These are phyloP conservation scores for Nemophila menziesii DNA, from an alignment of 257 asterid genomes.

Conservation along the genomic window DNA sequence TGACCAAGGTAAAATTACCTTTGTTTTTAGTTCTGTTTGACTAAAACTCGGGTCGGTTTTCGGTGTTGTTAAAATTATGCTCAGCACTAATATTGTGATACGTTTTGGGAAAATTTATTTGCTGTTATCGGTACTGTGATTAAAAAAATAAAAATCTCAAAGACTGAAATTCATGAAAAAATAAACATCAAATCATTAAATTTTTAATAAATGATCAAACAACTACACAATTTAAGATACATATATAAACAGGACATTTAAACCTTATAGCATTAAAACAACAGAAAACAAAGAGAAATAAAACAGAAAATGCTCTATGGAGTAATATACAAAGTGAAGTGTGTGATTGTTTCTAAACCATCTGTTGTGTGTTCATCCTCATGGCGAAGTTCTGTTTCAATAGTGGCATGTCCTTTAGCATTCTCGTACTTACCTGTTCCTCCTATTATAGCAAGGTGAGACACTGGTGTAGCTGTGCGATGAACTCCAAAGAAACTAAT, in stretches of 20 bases:
- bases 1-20: too few relatives aligned
- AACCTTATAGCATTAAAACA: neutral
- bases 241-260: neutral
- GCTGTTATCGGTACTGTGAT: too few relatives aligned
- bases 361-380: slow-evolving; percentile 74
- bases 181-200: too few relatives aligned
- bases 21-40: too few relatives aligned
- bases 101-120: too few relatives aligned
- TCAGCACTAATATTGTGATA: too few relatives aligned
- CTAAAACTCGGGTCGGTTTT: too few relatives aligned
- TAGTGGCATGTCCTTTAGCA: slow-evolving; percentile 62
- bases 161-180: too few relatives aligned
- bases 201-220: too few relatives aligned
- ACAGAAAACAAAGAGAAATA: neutral
- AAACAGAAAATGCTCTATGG: slow-evolving; percentile 19
- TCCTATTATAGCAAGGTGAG: slow-evolving; percentile 65
- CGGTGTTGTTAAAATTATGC: too few relatives aligned
- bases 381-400: slow-evolving; percentile 66
- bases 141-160: too few relatives aligned
- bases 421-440: slow-evolving; percentile 74
- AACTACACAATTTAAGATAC: too few relatives aligned
- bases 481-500: slow-evolving; percentile 81
- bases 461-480: slow-evolving; percentile 69
- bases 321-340: slow-evolving; percentile 55
- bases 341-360: slow-evolving; percentile 75